Conservation (phyloP, 1,284 basidiomycete genomes). For the Xerocomus nothofagi region DNA sequence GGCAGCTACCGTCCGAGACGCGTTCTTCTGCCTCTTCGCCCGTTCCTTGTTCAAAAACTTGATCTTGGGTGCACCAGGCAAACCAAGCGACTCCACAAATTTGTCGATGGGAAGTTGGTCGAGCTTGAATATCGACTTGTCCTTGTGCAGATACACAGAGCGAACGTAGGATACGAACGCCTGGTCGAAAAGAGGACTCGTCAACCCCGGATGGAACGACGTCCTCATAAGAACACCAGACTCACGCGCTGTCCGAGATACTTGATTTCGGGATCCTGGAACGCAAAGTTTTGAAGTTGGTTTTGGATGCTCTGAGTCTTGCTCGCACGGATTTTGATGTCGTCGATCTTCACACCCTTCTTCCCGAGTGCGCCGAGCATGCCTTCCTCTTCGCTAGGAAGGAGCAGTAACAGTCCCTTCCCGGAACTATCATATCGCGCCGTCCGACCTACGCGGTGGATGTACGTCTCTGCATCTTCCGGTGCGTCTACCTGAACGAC, state of each 20-base stretch:
- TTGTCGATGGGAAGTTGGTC: slow-evolving; percentile 79
- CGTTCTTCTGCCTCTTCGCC: slow-evolving; percentile 77
- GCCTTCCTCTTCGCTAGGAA: slow-evolving; percentile 92
- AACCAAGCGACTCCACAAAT: slow-evolving; percentile 87
- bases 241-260: slow-evolving; percentile 90
- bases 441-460: slow-evolving; percentile 95
- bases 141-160: slow-evolving; percentile 90
- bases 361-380: slow-evolving; percentile 73
- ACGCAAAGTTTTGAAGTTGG: slow-evolving; percentile 90
- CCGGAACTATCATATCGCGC: slow-evolving; percentile 93
- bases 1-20: slow-evolving; percentile 45
- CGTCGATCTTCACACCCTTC: slow-evolving; percentile 76
- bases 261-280: slow-evolving; percentile 97
- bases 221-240: slow-evolving; percentile 15
- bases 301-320: slow-evolving; percentile 87
- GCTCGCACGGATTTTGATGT: slow-evolving; percentile 89
- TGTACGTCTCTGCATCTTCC: slow-evolving; percentile 98
- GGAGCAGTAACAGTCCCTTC: slow-evolving; percentile 80
- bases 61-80: slow-evolving; percentile 95
- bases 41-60: slow-evolving; percentile 81
- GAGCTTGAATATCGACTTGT: slow-evolving; percentile 92
- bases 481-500: slow-evolving; percentile 97
- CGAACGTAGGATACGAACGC: slow-evolving; percentile 97
- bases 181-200: slow-evolving; percentile 40
- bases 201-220: slow-evolving; percentile 7